phyloP scores from a whole-genome alignment of 1,284 basidiomycete genomes.

The Xanthoconium separans region DNA sequence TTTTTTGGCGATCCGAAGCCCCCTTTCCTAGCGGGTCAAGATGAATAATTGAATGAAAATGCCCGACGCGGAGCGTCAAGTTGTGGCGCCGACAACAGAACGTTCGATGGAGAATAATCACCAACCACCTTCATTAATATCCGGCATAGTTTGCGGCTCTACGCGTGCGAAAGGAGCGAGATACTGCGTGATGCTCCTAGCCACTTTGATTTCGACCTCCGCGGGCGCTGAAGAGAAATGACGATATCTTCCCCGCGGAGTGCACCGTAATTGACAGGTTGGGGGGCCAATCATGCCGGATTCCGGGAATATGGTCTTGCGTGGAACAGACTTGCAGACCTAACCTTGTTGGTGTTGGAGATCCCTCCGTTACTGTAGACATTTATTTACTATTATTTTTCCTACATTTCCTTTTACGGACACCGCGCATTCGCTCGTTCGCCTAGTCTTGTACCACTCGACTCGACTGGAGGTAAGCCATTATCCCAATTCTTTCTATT shows the following conservation, averaged over 20 bases:
- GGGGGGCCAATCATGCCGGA: not conserved
- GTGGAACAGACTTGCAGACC: too few relatives aligned
- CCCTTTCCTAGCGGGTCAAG: not conserved
- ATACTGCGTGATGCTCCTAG: not conserved
- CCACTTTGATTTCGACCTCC: not conserved
- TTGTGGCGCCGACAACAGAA: constrained; percentile 1
- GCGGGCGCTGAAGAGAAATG: not conserved
- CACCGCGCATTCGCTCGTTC: too few relatives aligned
- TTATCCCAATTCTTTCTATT: too few relatives aligned
- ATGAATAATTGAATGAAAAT: not conserved
- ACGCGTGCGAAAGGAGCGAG: not conserved
- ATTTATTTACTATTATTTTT: too few relatives aligned
- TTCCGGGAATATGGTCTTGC: not conserved
- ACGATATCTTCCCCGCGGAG: not conserved
- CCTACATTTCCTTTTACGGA: too few relatives aligned
- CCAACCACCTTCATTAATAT: not conserved
- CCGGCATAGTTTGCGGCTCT: not conserved
- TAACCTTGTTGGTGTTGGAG: not conserved
- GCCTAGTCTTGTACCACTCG: too few relatives aligned
- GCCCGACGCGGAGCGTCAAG: constrained; percentile 1
- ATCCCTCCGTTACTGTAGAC: too few relatives aligned
- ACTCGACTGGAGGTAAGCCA: too few relatives aligned
- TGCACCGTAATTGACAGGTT: not conserved
- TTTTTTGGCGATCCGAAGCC: constrained; percentile 10
- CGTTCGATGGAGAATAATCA: constrained; percentile 16